Base-by-base conservation (phyloP, 768 basidiomycete species). In the Lentinula raphanica region DNA sequence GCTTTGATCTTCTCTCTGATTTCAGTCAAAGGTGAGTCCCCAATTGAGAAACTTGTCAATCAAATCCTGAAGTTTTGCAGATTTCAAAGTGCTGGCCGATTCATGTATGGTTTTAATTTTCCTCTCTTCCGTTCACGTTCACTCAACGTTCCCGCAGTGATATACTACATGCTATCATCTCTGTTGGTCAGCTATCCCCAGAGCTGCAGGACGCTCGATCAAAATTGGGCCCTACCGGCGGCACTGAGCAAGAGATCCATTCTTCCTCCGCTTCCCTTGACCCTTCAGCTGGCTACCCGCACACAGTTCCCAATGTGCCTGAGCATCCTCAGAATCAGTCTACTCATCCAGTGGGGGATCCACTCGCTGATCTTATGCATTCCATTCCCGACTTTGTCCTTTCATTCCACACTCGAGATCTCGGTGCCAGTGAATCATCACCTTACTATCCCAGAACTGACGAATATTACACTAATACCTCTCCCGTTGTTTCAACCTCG, bases 21-120 rank as follows among this genome's bases (percentile, higher is more conserved):
- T 35, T 7, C 21, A 39, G 21, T 25, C 48, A 28, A 51, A 17
- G 36, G 29, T 56, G n/a, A 5, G 27, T 31, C 3, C 19, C 5
- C 13, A n/a, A 44, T 27, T 19, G n/a, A 29, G 15, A 28, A 7
- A 8, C 5, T 40, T 5, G 7, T 29, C 9, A 13, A 31, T 23
- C 29, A 17, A 7, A 44, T 29, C 15, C 12, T 42, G 19, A n/a
- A n/a, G n/a, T n/a, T 6, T n/a, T 13, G 17, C 28, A 80, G 79
- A 48, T 81, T 74, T 75, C 78, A 79, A 49, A 70, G 74, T 0
- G 69, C 78, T 8, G 80, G 80, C 17, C 71, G 79, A 44, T 63
- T 82, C 32, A 79, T 78, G 80, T 82, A 51, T 45, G 79, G 19
- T n/a, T 40, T 40, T 67, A 35, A 36, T 39, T 17, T 21, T 27